Conservation (phyloP, 768 basidiomycete species). For the Pleurotus giganteus region DNA sequence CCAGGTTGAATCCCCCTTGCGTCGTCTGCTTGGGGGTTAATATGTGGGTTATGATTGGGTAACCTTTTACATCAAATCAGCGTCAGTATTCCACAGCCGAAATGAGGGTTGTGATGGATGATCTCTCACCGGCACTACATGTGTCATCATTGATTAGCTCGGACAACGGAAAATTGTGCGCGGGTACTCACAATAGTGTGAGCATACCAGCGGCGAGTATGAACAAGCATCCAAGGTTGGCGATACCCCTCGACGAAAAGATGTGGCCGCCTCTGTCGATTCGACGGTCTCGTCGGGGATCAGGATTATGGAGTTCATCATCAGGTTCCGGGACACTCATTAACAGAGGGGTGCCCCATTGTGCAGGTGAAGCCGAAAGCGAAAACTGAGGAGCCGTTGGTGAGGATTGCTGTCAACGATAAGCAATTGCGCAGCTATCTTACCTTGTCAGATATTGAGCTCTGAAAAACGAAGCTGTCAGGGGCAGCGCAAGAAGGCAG, state of each 20-base stretch:
- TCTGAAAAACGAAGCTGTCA: neutral
- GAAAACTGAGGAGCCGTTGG: constrained; percentile 28
- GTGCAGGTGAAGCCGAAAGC: constrained; percentile 41
- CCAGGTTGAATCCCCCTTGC: constrained; percentile 67
- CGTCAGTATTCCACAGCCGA: constrained; percentile 12
- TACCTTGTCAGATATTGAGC: constrained; percentile 13
- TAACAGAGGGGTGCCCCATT: constrained; percentile 46
- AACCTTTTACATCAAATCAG: constrained; percentile 35
- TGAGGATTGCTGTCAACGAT: neutral
- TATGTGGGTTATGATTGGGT: constrained; percentile 49
- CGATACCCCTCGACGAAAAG: constrained; percentile 59
- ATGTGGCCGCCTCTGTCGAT: constrained; percentile 58
- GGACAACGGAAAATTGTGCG: neutral
- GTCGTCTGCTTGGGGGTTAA: constrained; percentile 37
- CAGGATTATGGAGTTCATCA: constrained; percentile 64
- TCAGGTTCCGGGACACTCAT: constrained; percentile 53
- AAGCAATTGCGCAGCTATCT: neutral
- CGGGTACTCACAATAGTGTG: constrained; percentile 53
- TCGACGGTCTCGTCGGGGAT: constrained; percentile 50
- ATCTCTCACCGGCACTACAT: constrained; percentile 36
- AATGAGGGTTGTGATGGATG: constrained; percentile 6
- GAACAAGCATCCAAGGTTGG: constrained; percentile 66
- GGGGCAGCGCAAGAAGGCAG: neutral
- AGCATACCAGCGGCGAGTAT: constrained; percentile 47
- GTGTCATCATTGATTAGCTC: constrained; percentile 2